Evolutionary conservation across 176 grass and related monocot species (phyloP), one percentile per base, ranked within the genome.

Genomic region (Rhipidocladum racemiflorum): DNA sequence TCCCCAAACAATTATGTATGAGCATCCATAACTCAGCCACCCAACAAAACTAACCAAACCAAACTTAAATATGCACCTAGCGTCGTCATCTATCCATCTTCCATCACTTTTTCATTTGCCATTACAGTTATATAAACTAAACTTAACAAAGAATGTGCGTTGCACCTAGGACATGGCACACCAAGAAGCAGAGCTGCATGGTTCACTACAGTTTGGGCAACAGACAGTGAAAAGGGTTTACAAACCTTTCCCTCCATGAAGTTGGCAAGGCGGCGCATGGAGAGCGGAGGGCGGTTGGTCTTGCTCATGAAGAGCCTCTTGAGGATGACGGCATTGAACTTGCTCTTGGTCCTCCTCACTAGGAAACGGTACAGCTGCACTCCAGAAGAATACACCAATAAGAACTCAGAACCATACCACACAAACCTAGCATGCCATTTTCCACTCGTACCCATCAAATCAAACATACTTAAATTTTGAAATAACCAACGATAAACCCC

Each of bases 261-360:
- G 12, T 68, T 91, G 68, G 51, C 25, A 0, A 97, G 94, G 51
- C 88, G 83, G 45, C 83, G 85, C 25, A 97, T 65, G n/a, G 94
- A 97, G 57, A 97, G 84, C 4, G 94, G 88, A 0, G 94, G 94
- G 27, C 81, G 81, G 81, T 97, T 97, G 61, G 80, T 89, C 74
- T 93, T 97, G 78, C 94, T 97, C 94, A 97, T 97, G 54, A 97
- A 97, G 63, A 97, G 91, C 84, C 91, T 80, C 86, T 89, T 97
- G 39, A 93, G 87, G 81, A 97, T 97, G 39, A 93, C 88, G 1
- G 86, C 94, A 56, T 97, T 97, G 56, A 89, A 91, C 42, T 85
- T 91, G 84, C 94, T 97, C 55, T 83, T 81, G 57, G 94, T 97
- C 82, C 94, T 91, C 84, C 94, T 85, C 36, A 91, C 80, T 56